These are phyloP conservation scores for Turnera subulata DNA, from an alignment of 345 rosid species.

Conservation along the genomic window DNA sequence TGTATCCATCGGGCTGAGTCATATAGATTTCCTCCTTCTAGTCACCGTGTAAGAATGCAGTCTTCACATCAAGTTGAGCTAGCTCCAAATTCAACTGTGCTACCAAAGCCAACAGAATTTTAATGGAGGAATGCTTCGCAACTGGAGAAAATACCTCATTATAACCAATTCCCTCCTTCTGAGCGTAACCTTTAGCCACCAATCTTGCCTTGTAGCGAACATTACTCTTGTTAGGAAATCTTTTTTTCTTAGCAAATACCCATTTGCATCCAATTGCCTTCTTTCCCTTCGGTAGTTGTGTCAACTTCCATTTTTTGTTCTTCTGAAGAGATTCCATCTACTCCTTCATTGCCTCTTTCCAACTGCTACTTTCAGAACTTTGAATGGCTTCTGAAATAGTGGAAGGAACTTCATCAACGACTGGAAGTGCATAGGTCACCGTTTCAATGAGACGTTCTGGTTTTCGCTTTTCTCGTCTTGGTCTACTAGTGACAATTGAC, in stretches of 20 bases:
- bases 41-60: no score
- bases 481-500: not conserved
- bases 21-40: no score
- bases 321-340: not conserved
- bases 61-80: no score
- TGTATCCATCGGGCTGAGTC: no score
- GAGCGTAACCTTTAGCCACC: no score
- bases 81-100: no score
- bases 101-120: no score
- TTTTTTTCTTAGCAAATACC: not conserved
- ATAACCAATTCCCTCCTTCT: no score
- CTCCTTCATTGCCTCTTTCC: not conserved
- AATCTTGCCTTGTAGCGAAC: no score
- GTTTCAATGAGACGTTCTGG: not conserved
- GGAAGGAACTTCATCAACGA: not conserved
- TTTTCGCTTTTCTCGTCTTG: not conserved
- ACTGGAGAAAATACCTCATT: no score
- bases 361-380: not conserved
- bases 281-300: not conserved
- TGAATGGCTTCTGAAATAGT: not conserved
- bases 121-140: no score
- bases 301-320: not conserved
- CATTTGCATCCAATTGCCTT: not conserved
- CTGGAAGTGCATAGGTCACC: not conserved
- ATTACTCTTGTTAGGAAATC: not conserved